Percentiles rank a stretch among this genome's conserved stretches.
Conservation (phyloP, 2,329 filamentous ascomycete species). For the Hirsutella thompsonii region DNA sequence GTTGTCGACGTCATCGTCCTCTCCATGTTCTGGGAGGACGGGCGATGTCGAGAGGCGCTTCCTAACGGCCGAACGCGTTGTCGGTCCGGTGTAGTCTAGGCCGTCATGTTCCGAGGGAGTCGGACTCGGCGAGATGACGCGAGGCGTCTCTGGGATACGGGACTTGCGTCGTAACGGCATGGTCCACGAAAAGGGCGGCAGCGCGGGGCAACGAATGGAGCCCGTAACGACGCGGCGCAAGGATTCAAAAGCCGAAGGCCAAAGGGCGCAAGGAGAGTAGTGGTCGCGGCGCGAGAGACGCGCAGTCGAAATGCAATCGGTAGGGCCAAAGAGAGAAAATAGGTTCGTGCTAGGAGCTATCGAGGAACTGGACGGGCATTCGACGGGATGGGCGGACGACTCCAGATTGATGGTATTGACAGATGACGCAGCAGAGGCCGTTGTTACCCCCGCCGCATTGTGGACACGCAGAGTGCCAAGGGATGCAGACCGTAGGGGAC, state of each 20-base stretch:
- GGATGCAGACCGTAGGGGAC: slow-evolving; percentile 1
- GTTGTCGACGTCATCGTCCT: slow-evolving; percentile 35
- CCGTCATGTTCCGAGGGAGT: slow-evolving; percentile 29
- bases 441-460: slow-evolving; percentile 43
- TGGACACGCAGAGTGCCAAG: slow-evolving; percentile 14
- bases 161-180: slow-evolving; percentile 39
- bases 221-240: slow-evolving; percentile 41
- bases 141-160: slow-evolving; percentile 62
- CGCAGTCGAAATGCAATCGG: slow-evolving; percentile 11
- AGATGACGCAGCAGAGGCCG: slow-evolving; percentile 39
- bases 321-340: slow-evolving; percentile 10
- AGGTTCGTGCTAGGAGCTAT: slow-evolving; percentile 5
- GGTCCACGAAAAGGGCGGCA: slow-evolving; percentile 45
- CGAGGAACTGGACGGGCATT: slow-evolving; percentile 5
- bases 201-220: slow-evolving; percentile 38
- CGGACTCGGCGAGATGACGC: slow-evolving; percentile 82
- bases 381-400: slow-evolving; percentile 29
- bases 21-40: slow-evolving; percentile 45
- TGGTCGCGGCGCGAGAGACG: slow-evolving; percentile 36
- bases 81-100: slow-evolving; percentile 50
- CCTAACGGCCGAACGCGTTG: slow-evolving; percentile 59
- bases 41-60: slow-evolving; percentile 43
- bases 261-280: slow-evolving; percentile 32
- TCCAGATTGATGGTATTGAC: slow-evolving; percentile 38
- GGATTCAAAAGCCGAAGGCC: slow-evolving; percentile 33